phyloP scores from a whole-genome alignment of 345 rosid species.

The Ceriops tagal region DNA sequence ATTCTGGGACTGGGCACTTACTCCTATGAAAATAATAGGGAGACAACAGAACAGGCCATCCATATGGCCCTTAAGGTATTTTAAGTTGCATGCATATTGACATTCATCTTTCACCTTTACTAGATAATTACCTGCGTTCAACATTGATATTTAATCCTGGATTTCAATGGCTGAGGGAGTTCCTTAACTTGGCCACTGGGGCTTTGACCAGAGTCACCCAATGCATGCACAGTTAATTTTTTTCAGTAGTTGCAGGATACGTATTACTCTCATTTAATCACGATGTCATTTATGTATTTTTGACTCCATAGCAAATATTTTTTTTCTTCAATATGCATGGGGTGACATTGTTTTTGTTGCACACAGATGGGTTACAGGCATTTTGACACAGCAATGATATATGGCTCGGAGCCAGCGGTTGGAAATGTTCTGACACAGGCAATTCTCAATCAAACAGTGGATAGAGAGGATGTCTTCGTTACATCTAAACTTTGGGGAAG shows the following conservation, averaged over 20 bases:
- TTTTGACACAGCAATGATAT: constrained; percentile 81
- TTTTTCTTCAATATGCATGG: no score
- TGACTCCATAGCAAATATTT: no score
- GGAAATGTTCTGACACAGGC: constrained; percentile 61
- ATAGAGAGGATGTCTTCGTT: constrained; percentile 65
- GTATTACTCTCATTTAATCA: no score
- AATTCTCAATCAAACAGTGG: constrained; percentile 33
- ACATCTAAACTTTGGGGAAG: constrained; percentile 83
- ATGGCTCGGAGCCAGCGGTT: constrained; percentile 79
- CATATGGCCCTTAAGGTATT: constrained; percentile 66
- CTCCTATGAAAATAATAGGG: constrained; percentile 40
- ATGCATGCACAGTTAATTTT: no score
- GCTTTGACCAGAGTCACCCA: no score
- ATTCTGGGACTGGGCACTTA: constrained; percentile 76
- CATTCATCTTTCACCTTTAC: no score
- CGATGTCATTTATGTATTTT: no score
- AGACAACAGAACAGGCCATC: constrained; percentile 55
- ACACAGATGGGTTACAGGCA: constrained; percentile 82
- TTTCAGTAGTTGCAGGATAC: no score
- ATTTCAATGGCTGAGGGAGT: no score
- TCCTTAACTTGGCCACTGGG: no score
- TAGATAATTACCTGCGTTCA: no score
- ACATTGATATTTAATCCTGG: no score
- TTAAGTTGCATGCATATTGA: neutral
- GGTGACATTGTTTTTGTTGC: neutral